Conservation (phyloP, 768 basidiomycete genomes). For the Kwoniella shandongensis region DNA sequence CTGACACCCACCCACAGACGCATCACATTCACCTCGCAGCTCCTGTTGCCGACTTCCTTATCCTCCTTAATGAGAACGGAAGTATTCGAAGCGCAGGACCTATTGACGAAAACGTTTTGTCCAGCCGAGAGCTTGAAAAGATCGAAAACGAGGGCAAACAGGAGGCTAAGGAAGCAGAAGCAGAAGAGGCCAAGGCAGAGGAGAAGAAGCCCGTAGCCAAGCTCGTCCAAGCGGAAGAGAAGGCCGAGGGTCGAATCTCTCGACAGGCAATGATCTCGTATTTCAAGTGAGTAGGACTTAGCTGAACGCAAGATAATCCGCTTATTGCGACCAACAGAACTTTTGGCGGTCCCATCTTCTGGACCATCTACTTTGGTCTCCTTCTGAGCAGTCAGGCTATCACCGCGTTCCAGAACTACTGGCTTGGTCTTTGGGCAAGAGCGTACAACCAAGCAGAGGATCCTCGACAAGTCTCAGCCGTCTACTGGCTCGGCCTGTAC, state of each 20-base stretch:
- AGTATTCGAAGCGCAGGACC: conserved; percentile 42
- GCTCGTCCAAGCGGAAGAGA: conserved; percentile 51
- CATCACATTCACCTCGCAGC: conserved; percentile 53
- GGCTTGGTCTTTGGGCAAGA: conserved; percentile 51
- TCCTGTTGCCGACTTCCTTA: conserved; percentile 50
- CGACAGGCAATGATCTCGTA: conserved; percentile 41
- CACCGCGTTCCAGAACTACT: conserved; percentile 43
- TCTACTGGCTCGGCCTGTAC: conserved; percentile 52
- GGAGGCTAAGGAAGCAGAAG: conserved; percentile 15
- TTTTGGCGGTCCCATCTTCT: conserved; percentile 53
- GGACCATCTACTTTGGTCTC: conserved; percentile 45
- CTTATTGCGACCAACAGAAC: conserved; percentile 30
- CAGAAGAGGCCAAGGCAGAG: conserved; percentile 28
- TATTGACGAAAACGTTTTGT: conserved; percentile 35
- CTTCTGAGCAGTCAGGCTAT: conserved; percentile 46
- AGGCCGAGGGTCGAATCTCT: conserved; percentile 51
- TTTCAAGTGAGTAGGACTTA: conserved; percentile 45
- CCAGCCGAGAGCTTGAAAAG: conserved; percentile 34
- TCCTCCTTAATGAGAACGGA: conserved; percentile 47
- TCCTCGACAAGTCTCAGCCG: conserved; percentile 39
- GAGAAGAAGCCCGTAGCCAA: conserved; percentile 40
- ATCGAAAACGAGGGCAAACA: conserved; percentile 35
- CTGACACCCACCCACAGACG: conserved; percentile 33
- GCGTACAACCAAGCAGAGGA: conserved; percentile 43
- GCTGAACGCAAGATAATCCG: not conserved